Conservation (phyloP, 208 protist genomes). For the Zelonia costaricensis region DNA sequence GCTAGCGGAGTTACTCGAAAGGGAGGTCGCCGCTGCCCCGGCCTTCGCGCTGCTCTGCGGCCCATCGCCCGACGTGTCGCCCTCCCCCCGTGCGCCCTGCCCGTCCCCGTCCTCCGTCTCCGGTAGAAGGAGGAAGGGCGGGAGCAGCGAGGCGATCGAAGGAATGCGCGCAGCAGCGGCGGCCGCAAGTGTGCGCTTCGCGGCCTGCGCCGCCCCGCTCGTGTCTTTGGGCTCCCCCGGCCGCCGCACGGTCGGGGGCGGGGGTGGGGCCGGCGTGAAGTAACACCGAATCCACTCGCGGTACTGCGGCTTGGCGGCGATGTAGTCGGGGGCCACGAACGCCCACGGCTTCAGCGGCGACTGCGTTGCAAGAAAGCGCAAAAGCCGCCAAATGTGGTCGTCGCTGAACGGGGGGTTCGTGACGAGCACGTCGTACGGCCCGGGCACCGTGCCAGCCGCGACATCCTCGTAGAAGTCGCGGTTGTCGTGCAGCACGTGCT, state of each 20-base stretch:
- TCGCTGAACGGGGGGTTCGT: constrained; percentile 83
- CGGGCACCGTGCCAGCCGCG: constrained; percentile 39
- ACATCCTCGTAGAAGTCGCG: constrained; percentile 85
- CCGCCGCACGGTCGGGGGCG: constrained; percentile 14
- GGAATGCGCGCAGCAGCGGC: constrained; percentile 3
- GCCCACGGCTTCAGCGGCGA: constrained; percentile 50
- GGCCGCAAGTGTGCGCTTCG: background rate
- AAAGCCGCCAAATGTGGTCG: constrained; percentile 66
- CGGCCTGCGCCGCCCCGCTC: constrained; percentile 12
- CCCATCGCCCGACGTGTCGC: background rate
- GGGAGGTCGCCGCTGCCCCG: background rate
- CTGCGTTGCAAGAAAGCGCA: constrained; percentile 44
- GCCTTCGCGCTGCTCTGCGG: too few species aligned
- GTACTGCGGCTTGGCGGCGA: constrained; percentile 72
- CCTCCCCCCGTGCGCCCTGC: background rate
- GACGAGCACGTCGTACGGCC: constrained; percentile 73
- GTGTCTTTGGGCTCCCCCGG: constrained; percentile 34
- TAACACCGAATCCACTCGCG: constrained; percentile 30
- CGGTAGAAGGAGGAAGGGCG: constrained; percentile 31
- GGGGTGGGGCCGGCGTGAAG: constrained; percentile 19
- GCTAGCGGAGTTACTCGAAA: background rate
- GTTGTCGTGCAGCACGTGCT: constrained; percentile 82
- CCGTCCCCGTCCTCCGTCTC: background rate
- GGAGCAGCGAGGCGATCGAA: constrained; percentile 21
- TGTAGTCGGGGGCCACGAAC: constrained; percentile 74